These are phyloP conservation scores for Toxicodendron radicans DNA, from an alignment of 345 rosid species.

Conservation along the genomic window DNA sequence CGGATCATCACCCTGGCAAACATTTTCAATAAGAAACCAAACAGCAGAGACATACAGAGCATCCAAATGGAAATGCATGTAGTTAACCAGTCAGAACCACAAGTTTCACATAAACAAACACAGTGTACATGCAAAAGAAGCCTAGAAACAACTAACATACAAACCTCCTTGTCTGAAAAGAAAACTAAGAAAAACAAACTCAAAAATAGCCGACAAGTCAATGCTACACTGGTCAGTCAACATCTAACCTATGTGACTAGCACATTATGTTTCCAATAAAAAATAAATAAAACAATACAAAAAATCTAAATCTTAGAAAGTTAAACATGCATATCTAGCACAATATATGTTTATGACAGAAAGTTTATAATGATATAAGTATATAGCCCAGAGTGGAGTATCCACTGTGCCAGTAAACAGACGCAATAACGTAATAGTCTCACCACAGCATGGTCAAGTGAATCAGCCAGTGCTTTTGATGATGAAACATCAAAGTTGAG, in stretches of 20 bases:
- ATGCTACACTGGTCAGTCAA: not conserved
- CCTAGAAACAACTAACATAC: not conserved
- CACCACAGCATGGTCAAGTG: slow-evolving; percentile 95
- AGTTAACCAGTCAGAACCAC: slow-evolving; percentile 11
- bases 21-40: slow-evolving; percentile 18
- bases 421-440: slow-evolving; percentile 27
- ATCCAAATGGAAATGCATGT: slow-evolving; percentile 8
- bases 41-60: not conserved
- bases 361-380: not conserved
- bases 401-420: slow-evolving; percentile 17
- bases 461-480: slow-evolving; percentile 96
- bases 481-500: slow-evolving; percentile 81
- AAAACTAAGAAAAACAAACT: not conserved
- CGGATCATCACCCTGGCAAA: slow-evolving; percentile 87
- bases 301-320: not conserved
- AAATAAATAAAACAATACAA: not conserved
- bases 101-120: slow-evolving; percentile 1
- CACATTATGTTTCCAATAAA: not conserved
- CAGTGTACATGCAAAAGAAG: not conserved
- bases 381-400: not conserved
- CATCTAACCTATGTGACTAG: not conserved
- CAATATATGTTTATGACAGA: not conserved
- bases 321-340: slow-evolving; percentile 4
- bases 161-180: not conserved
- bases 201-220: not conserved